Conservation (phyloP, 148 eudicot species). For the Persicaria maculosa region DNA sequence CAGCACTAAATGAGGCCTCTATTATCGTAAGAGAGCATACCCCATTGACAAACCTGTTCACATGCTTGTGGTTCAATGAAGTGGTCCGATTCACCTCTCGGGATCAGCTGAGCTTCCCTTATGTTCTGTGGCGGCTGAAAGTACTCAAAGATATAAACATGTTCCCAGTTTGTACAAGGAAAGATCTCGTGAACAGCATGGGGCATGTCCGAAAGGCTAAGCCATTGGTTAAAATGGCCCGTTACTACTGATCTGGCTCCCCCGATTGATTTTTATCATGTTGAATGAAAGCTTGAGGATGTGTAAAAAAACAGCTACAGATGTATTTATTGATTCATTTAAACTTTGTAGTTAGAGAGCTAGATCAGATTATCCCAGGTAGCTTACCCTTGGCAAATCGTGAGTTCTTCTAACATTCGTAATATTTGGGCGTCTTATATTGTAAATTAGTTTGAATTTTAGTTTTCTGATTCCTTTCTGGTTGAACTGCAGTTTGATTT, state of each 20-base stretch:
- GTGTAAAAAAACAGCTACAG: neutral
- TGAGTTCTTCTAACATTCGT: neutral
- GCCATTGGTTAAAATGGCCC: slow-evolving; percentile 36
- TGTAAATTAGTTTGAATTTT: neutral
- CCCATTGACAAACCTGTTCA: slow-evolving; percentile 69
- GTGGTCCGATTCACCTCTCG: slow-evolving; percentile 97
- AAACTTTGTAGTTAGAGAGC: slow-evolving; percentile 4
- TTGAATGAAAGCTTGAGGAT: neutral
- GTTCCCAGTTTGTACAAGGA: slow-evolving; percentile 93
- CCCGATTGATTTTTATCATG: neutral
- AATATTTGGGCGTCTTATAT: neutral
- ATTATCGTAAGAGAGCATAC: slow-evolving; percentile 83
- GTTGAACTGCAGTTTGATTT: slow-evolving; percentile 2
- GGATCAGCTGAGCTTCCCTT: slow-evolving; percentile 94
- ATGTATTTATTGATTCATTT: slow-evolving; percentile 4
- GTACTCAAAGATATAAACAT: slow-evolving; percentile 59
- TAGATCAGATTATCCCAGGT: slow-evolving; percentile 4
- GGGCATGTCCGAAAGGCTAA: slow-evolving; percentile 93
- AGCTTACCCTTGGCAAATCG: neutral
- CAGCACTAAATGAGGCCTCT: slow-evolving; percentile 93
- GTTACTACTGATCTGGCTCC: neutral
- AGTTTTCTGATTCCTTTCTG: slow-evolving; percentile 8
- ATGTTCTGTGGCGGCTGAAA: slow-evolving; percentile 75
- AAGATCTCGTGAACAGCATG: slow-evolving; percentile 98
- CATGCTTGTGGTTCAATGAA: slow-evolving; percentile 97